Percentiles rank a stretch among this genome's conserved stretches.
Conservation (phyloP, 2,329 filamentous ascomycete species). For the Plenodomus tracheiphilus region DNA sequence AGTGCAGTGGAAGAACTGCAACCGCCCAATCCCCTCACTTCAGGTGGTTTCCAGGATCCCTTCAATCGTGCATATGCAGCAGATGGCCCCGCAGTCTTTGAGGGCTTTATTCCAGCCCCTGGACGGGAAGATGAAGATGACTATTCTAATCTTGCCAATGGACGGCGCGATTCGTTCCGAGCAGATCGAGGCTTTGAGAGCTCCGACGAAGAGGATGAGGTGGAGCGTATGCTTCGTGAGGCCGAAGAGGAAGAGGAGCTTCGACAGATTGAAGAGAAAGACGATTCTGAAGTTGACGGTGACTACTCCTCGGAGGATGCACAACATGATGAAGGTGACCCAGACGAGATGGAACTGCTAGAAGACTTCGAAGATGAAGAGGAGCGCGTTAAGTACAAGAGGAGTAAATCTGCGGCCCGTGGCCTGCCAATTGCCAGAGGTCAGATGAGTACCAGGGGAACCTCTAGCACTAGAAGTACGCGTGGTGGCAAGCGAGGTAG, state of each 20-base stretch:
- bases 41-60: slow-evolving; percentile 19
- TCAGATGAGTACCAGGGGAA: slow-evolving; percentile 1
- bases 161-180: slow-evolving; percentile 23
- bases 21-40: slow-evolving; percentile 15
- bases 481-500: slow-evolving; percentile 31
- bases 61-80: slow-evolving; percentile 29
- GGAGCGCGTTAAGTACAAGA: slow-evolving; percentile 20
- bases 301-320: slow-evolving; percentile 43
- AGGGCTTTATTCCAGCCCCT: slow-evolving; percentile 46
- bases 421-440: slow-evolving; percentile 1
- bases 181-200: slow-evolving; percentile 23
- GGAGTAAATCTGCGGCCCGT: slow-evolving; percentile 11
- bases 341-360: slow-evolving; percentile 36
- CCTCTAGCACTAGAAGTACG: slow-evolving; percentile 15
- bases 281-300: slow-evolving; percentile 38
- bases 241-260: slow-evolving; percentile 37
- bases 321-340: slow-evolving; percentile 35
- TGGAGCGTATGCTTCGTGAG: slow-evolving; percentile 25
- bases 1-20: slow-evolving; percentile 27
- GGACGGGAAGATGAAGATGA: slow-evolving; percentile 40
- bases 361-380: slow-evolving; percentile 35
- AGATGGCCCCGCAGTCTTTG: slow-evolving; percentile 40
- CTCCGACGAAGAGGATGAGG: slow-evolving; percentile 34
- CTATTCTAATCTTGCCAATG: slow-evolving; percentile 24
- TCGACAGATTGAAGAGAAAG: slow-evolving; percentile 30